Evolutionary conservation across 2,329 filamentous ascomycete species (phyloP).

Genomic region (Exophiala sp.): DNA sequence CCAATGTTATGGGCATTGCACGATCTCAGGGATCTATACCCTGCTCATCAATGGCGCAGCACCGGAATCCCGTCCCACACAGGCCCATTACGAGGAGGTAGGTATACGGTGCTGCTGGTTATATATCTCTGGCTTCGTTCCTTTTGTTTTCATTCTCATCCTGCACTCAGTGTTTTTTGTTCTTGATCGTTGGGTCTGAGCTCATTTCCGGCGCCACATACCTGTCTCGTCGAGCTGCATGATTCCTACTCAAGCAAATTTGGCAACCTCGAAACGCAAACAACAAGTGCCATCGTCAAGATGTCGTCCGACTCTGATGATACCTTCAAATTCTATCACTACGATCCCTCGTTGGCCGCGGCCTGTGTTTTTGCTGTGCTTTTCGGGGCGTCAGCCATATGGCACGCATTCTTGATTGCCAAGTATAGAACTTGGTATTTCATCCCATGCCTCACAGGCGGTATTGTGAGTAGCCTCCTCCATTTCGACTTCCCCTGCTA

Average conservation of each 20-base stretch:
- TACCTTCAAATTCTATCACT: conserved; percentile 18
- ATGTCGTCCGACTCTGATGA: not conserved
- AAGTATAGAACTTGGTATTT: not conserved
- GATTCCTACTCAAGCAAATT: not conserved
- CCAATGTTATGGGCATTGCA: not conserved
- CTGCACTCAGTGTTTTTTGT: not conserved
- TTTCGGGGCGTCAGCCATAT: conserved; percentile 29
- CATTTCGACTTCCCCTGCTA: too few relatives aligned
- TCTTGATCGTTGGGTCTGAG: not conserved
- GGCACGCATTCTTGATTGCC: conserved; percentile 35
- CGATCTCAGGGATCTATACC: not conserved
- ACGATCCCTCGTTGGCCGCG: conserved; percentile 30
- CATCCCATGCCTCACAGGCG: too few relatives aligned
- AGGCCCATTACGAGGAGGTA: not conserved
- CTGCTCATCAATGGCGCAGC: not conserved
- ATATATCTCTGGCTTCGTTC: not conserved
- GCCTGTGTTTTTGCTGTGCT: conserved; percentile 30
- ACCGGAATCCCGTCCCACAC: not conserved
- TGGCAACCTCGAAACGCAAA: not conserved
- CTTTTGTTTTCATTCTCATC: not conserved
- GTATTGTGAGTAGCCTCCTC: too few relatives aligned
- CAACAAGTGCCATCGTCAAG: not conserved
- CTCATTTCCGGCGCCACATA: not conserved
- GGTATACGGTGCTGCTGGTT: not conserved
- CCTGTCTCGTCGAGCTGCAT: not conserved